A percentile compares a stretch with the other conserved stretches of the same genome.
phyloP scores from a whole-genome alignment of 495 filamentous ascomycete species.

The Xylaria flabelliformis region DNA sequence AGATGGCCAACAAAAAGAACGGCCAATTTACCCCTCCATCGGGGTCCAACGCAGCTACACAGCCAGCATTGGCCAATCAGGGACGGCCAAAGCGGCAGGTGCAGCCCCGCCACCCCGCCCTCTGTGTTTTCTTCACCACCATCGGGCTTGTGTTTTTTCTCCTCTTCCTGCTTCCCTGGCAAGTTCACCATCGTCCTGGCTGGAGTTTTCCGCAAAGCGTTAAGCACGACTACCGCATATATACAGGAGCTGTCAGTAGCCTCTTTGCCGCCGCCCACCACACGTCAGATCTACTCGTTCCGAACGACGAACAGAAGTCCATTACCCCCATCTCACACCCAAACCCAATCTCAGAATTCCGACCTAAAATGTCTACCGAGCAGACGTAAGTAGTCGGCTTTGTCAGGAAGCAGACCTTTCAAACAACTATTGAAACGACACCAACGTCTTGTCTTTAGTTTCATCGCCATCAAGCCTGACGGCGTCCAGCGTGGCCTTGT shows the following conservation, averaged over 20 bases:
- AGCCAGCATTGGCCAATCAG: constrained; percentile 32
- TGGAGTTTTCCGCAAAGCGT: constrained; percentile 38
- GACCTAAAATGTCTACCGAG: constrained; percentile 79
- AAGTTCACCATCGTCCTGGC: constrained; percentile 36
- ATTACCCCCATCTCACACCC: constrained; percentile 50
- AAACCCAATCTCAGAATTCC: constrained; percentile 42
- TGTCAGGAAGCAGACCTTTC: not conserved
- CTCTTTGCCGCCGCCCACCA: constrained; percentile 36
- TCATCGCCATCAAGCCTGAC: constrained; percentile 99
- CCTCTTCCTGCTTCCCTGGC: constrained; percentile 40
- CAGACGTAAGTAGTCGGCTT: constrained; percentile 77
- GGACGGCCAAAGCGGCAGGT: constrained; percentile 26
- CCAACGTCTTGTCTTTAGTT: constrained; percentile 69
- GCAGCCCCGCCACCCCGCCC: constrained; percentile 41
- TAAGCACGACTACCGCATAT: constrained; percentile 36
- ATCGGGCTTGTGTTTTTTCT: constrained; percentile 40
- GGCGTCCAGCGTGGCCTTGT: constrained; percentile 77
- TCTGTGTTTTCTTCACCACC: constrained; percentile 42
- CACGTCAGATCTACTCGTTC: constrained; percentile 19
- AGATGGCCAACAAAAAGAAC: constrained; percentile 27
- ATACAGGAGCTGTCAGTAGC: constrained; percentile 38
- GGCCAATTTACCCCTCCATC: constrained; percentile 27
- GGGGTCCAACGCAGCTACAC: constrained; percentile 5
- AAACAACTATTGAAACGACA: constrained; percentile 30
- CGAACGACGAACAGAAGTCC: constrained; percentile 44